A percentile compares a stretch with the other conserved stretches of the same genome.
Conservation (phyloP, 192 early-diverging fungal genomes). For the Backusella sp. region DNA sequence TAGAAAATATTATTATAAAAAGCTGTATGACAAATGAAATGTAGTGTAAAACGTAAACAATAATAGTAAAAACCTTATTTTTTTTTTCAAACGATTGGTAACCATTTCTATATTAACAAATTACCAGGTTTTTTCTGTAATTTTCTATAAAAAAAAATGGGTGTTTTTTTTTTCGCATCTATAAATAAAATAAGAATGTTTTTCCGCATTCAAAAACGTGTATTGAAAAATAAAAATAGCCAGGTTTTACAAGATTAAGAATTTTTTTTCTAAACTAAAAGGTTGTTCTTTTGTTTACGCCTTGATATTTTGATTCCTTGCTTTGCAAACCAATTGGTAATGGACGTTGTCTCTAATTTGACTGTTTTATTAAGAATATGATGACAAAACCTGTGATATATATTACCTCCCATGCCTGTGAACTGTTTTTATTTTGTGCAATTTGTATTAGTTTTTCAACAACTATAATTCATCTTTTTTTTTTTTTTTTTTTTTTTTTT, state of each 20-base stretch:
- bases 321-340: background rate
- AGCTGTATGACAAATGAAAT: background rate
- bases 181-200: background rate
- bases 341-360: background rate
- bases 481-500: conserved; percentile 57
- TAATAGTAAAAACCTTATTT: background rate
- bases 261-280: background rate
- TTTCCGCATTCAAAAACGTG: background rate
- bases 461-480: background rate
- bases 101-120: background rate
- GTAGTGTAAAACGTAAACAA: background rate
- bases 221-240: background rate
- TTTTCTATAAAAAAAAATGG: background rate
- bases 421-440: background rate
- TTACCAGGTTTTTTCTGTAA: background rate
- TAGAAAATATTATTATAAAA: background rate
- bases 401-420: background rate
- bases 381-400: background rate
- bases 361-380: background rate
- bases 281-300: background rate
- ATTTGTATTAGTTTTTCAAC: background rate
- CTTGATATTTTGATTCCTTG: conserved; percentile 8
- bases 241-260: too few species aligned
- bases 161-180: background rate
- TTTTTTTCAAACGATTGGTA: background rate